phyloP scores from a whole-genome alignment of 768 basidiomycete species.

The Termitomyces sp. region DNA sequence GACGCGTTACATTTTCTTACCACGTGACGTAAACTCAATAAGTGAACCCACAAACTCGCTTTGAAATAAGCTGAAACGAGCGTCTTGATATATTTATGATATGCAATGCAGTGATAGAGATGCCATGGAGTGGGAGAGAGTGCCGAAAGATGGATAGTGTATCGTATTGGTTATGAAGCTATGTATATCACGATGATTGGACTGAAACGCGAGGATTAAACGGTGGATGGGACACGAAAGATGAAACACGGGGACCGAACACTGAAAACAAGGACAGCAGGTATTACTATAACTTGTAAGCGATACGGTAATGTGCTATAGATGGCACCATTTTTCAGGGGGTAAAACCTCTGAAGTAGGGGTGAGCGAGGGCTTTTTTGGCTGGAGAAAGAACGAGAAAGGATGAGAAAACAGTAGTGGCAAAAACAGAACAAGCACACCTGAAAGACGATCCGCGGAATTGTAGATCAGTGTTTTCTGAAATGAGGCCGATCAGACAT shows the following conservation, averaged over 20 bases:
- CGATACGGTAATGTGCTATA: constrained; percentile 1
- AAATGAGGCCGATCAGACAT: background rate
- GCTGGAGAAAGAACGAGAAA: constrained; percentile 43
- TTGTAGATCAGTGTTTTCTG: constrained; percentile 79
- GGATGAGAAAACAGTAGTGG: constrained; percentile 17
- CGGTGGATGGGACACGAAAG: background rate
- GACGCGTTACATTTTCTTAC: too few relatives aligned
- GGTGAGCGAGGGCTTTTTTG: constrained; percentile 49
- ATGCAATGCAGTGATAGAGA: constrained; percentile 10
- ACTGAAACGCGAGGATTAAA: constrained; percentile 1
- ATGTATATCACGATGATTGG: constrained; percentile 4
- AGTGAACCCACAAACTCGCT: background rate
- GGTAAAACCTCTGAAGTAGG: constrained; percentile 41
- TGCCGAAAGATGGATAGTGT: constrained; percentile 2
- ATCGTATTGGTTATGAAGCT: constrained; percentile 2
- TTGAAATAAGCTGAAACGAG: background rate
- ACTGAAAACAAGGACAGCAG: constrained; percentile 8
- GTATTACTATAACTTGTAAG: constrained; percentile 2
- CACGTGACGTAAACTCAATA: too few relatives aligned
- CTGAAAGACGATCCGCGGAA: constrained; percentile 88
- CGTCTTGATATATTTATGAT: constrained; percentile 3
- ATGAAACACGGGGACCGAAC: constrained; percentile 1
- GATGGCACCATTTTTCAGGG: constrained; percentile 12
- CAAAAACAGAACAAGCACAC: constrained; percentile 34
- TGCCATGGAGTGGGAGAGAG: constrained; percentile 2